phyloP scores from a whole-genome alignment of 1,284 basidiomycete species.

The Ustilago shanxiensis region DNA sequence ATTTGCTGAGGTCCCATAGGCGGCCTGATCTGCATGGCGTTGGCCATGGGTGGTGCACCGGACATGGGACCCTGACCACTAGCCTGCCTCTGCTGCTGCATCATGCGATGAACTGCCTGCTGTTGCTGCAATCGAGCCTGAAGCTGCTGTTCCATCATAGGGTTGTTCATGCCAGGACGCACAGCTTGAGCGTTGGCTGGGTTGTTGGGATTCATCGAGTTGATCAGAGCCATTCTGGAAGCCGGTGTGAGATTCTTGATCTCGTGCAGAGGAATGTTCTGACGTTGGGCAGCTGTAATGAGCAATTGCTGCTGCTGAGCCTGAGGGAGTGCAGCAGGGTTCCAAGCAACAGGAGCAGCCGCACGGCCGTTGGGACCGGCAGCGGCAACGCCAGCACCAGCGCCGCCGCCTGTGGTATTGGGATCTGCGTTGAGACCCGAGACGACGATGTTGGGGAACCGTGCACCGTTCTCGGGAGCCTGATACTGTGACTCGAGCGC shows the following conservation, averaged over 20 bases:
- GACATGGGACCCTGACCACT: slow-evolving; percentile 29
- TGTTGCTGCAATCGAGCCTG: slow-evolving; percentile 60
- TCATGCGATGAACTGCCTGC: slow-evolving; percentile 55
- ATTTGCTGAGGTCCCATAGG: slow-evolving; percentile 45
- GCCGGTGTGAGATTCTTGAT: slow-evolving; percentile 64
- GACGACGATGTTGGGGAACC: slow-evolving; percentile 57
- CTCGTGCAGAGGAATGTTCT: slow-evolving; percentile 65
- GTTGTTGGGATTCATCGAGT: slow-evolving; percentile 58
- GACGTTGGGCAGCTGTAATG: slow-evolving; percentile 59
- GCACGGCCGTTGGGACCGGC: slow-evolving; percentile 32
- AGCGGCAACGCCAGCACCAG: slow-evolving; percentile 11
- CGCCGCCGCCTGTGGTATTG: slow-evolving; percentile 5
- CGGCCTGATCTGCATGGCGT: slow-evolving; percentile 45
- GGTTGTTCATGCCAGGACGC: slow-evolving; percentile 45
- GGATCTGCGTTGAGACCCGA: slow-evolving; percentile 32
- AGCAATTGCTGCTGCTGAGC: slow-evolving; percentile 66
- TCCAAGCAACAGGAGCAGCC: slow-evolving; percentile 39
- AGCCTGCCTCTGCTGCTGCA: slow-evolving; percentile 57
- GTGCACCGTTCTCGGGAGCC: slow-evolving; percentile 32
- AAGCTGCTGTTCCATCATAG: slow-evolving; percentile 55
- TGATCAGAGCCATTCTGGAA: slow-evolving; percentile 57
- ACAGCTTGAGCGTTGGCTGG: slow-evolving; percentile 45
- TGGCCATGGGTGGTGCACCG: slow-evolving; percentile 32
- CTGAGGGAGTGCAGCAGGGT: slow-evolving; percentile 48
- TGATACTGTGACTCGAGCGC: slow-evolving; percentile 49